Evolutionary conservation across 1,284 basidiomycete species (phyloP).

Genomic region (Mrakiaceae sp.): DNA sequence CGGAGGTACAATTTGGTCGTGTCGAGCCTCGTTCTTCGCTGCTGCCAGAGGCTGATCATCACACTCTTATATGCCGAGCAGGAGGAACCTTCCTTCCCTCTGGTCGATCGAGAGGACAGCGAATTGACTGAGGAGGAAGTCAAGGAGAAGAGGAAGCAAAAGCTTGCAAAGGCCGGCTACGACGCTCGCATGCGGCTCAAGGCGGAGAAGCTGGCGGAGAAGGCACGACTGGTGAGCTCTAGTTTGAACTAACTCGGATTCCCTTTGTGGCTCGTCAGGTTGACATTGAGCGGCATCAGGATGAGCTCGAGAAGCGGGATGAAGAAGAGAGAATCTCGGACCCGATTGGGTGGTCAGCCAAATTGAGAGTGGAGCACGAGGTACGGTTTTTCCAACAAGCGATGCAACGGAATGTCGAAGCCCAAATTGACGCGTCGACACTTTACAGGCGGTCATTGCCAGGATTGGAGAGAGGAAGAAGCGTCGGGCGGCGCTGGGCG

Average conservation of each 20-base stretch:
- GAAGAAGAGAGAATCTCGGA: conserved; percentile 66
- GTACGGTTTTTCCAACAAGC: conserved; percentile 35
- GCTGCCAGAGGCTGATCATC: not conserved
- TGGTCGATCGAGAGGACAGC: conserved; percentile 81
- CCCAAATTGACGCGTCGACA: too few relatives aligned
- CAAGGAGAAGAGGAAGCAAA: conserved; percentile 91
- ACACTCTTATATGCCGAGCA: conserved; percentile 26
- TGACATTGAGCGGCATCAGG: conserved; percentile 32
- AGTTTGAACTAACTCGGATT: too few relatives aligned
- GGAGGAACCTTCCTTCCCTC: conserved; percentile 77
- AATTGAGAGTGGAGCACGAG: conserved; percentile 63
- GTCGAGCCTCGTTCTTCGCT: not conserved
- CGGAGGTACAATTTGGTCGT: conserved; percentile 27
- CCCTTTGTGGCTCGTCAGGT: not conserved
- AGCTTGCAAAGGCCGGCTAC: conserved; percentile 84
- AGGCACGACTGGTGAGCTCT: conserved; percentile 43
- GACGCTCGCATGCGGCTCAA: conserved; percentile 78
- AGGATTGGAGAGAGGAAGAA: conserved; percentile 77
- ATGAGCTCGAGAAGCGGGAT: conserved; percentile 60
- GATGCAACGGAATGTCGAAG: not conserved
- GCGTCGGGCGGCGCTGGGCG: conserved; percentile 69
- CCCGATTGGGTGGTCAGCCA: conserved; percentile 57
- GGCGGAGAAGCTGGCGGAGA: conserved; percentile 79
- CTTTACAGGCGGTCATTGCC: conserved; percentile 56
- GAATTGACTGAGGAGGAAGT: conserved; percentile 87